Evolutionary conservation across 345 rosid genomes (phyloP), one percentile per base, ranked within the genome.

Genomic region (Salix purpurea): DNA sequence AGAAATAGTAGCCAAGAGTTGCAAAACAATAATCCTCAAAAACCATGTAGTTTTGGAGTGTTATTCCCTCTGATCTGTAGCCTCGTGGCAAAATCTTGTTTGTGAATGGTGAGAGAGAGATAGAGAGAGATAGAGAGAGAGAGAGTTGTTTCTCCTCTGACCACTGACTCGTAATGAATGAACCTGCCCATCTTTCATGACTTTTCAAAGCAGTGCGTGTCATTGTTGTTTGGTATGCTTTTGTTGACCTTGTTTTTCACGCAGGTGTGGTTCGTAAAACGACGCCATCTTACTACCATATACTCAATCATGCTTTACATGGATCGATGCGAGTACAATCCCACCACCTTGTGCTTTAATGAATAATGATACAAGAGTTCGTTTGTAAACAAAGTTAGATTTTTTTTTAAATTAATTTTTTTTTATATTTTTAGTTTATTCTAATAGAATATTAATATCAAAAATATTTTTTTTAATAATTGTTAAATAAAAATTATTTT

Each of bases 171-270:
- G 64, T 69, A 37, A 80, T 80, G 72, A 80, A 80, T 75, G 77
- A 76, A 78, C 21, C 74, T 74, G 74, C 77, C 81, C 74, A 67
- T 71, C 76, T 81, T 75, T 73, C 36, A 50, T 73, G 80, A 78
- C 78, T 36, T 72, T 78, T 73, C 69, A 66, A 37, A 13, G 70
- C 64, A 52, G 54, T 67, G 24, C 13, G 14, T 70, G 78, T 65
- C 62, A n/a, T n/a, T 56, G 62, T n/a, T 56, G 62, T 23, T 10
- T 56, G 62, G 26, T n/a, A 56, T n/a, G 28, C 62, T 9, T n/a
- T 56, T n/a, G 62, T 56, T 56, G 62, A 65, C 81, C 77, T 70
- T 76, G 76, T 76, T 46, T 65, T 71, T 19, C 69, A 58, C 34
- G 67, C 37, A 5, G 1, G 21, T 18, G 9, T 19, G 23, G 6